Conservation (phyloP, 768 basidiomycete genomes). For the Boletus subcaerulescens region DNA sequence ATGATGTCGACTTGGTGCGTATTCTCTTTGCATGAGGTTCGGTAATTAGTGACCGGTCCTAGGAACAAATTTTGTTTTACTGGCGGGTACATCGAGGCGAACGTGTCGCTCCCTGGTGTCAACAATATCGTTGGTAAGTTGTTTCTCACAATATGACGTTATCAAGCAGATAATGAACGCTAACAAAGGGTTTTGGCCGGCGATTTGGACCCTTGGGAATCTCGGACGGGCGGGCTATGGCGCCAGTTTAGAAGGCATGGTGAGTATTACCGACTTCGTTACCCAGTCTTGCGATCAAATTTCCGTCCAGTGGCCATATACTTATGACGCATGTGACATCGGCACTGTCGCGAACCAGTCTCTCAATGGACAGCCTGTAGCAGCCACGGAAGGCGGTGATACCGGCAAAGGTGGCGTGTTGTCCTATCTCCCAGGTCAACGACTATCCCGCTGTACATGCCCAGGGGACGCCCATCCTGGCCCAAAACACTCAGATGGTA, state of each 20-base stretch:
- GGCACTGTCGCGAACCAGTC: constrained; percentile 85
- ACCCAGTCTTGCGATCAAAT: not conserved
- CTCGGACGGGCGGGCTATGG: constrained; percentile 67
- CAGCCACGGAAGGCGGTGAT: constrained; percentile 62
- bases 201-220: constrained; percentile 60
- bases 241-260: constrained; percentile 55
- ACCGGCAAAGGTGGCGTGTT: constrained; percentile 42
- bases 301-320: constrained; percentile 56
- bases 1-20: constrained; percentile 44
- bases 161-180: constrained; percentile 2
- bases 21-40: not conserved
- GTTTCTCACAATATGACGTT: not conserved
- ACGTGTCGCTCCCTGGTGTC: constrained; percentile 62
- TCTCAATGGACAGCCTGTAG: constrained; percentile 60
- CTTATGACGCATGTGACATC: constrained; percentile 74
- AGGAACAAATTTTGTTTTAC: constrained; percentile 93
- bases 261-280: constrained; percentile 16
- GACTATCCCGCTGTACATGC: constrained; percentile 86
- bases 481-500: constrained; percentile 68
- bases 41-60: constrained; percentile 2
- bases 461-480: constrained; percentile 80
- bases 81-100: constrained; percentile 70
- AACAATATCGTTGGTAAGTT: constrained; percentile 55
- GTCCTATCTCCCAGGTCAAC: constrained; percentile 78
- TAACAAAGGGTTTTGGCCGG: constrained; percentile 46